Evolutionary conservation across 2,329 filamentous ascomycete genomes (phyloP).

Genomic region (Apiospora kogelbergensis): DNA sequence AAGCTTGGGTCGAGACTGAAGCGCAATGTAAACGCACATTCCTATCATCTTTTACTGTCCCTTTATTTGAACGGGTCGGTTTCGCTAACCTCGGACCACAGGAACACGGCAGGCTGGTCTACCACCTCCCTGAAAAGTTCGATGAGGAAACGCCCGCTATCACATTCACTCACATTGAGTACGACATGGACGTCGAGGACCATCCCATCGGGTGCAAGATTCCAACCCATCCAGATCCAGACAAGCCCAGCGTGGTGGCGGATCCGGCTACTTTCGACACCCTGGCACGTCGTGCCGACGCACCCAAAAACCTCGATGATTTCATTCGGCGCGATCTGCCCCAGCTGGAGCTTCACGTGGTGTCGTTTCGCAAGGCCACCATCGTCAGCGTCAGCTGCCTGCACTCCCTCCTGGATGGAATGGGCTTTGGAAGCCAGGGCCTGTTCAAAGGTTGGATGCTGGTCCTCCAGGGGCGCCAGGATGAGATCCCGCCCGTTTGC

Average conservation of each 20-base stretch:
- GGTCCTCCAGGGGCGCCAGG: not conserved
- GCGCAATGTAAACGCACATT: not conserved
- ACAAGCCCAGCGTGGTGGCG: not conserved
- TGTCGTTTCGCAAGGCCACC: not conserved
- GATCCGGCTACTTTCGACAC: not conserved
- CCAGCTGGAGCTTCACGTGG: constrained; percentile 2
- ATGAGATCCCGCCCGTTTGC: not conserved
- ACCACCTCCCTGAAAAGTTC: not conserved
- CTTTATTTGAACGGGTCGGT: not conserved
- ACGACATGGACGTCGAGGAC: not conserved
- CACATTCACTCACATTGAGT: not conserved
- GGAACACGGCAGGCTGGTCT: not conserved
- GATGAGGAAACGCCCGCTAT: not conserved
- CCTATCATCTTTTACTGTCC: no score
- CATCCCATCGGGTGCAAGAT: not conserved
- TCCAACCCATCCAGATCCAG: not conserved
- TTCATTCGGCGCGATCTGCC: not conserved
- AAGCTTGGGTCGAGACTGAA: not conserved
- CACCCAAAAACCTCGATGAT: not conserved
- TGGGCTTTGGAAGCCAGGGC: not conserved
- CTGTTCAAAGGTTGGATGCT: not conserved
- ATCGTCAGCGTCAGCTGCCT: not conserved
- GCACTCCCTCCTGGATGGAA: not conserved
- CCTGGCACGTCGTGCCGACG: not conserved
- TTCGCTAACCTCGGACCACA: not conserved